Evolutionary conservation across 2,329 filamentous ascomycete species (phyloP), one percentile per base, ranked within the genome.

Genomic region (Xylariaceae sp.): DNA sequence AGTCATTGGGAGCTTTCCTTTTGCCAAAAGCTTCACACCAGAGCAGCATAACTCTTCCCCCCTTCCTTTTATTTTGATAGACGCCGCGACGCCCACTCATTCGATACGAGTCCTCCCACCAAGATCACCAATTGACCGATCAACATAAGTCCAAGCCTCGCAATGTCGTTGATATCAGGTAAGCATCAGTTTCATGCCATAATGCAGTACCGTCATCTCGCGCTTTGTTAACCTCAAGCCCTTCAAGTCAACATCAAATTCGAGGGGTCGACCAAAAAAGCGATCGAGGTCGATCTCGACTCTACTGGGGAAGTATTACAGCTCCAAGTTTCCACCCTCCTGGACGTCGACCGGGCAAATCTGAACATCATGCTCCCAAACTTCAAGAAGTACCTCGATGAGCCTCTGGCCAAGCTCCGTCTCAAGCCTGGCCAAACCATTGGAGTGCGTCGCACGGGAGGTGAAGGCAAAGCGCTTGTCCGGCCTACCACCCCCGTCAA

Each of bases 331-430:
- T 99, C 87, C 75, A 96, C 91, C 55, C 77, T 99, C 48, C 99
- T 94, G 42, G 90, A 89, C 53, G 94, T 99, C 65, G 94, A 97
- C 68, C 94, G 94, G 57, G 89, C 95, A 55, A 87, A 92, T 55
- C 95, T 99, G 71, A 97, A 97, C 75, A 89, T 99, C 61, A 74
- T 99, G 49, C 83, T 96, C 70, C 96, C 96, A 72, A 90, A 90
- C 57, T 89, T 89, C 56, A 83, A 99, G 61, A 99, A 96, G 72
- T 88, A 99, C 7, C 4, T 7, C 81, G 90, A 97, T 65, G 89
- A 90, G 51, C 85, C 90, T 52, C 83, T 99, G 69, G 83, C 84
- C 58, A 87, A 86, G 62, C 80, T 97, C 53, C 86, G 86, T 62
- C 83, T 95, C 62, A 97, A 96, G 76, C 75, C 88, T 32, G 87